Evolutionary conservation across 192 early-diverging fungal species (phyloP).

Genomic region (Coemansia nantahalensis): DNA sequence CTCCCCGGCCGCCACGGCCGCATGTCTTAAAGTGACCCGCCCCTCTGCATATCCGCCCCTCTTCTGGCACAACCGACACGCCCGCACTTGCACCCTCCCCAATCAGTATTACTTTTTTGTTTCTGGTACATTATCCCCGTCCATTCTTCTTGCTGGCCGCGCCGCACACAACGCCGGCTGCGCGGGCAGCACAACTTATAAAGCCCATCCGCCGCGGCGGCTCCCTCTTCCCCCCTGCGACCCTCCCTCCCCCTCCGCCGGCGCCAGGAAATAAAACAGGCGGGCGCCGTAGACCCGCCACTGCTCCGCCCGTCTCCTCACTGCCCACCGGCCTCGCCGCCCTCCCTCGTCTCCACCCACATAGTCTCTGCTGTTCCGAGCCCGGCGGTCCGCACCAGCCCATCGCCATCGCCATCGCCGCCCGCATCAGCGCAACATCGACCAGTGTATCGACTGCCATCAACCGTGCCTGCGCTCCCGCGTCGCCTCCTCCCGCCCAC

Average conservation of each 20-base stretch:
- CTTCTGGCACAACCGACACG: constrained; percentile 16
- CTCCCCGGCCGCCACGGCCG: constrained; percentile 9
- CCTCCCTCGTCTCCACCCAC: background rate
- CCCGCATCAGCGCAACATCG: no score
- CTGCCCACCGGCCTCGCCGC: background rate
- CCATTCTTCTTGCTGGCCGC: constrained; percentile 22
- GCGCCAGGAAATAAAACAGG: constrained; percentile 9
- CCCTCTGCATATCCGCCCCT: constrained; percentile 9
- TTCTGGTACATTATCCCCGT: constrained; percentile 29
- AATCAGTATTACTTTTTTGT: constrained; percentile 38
- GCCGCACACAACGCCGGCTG: constrained; percentile 9
- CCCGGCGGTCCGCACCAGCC: background rate
- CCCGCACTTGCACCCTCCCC: constrained; percentile 13
- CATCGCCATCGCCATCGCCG: background rate
- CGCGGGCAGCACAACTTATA: constrained; percentile 14
- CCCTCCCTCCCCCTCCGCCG: constrained; percentile 14
- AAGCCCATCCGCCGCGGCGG: constrained; percentile 22
- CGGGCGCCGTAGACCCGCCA: background rate
- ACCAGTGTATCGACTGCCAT: no score
- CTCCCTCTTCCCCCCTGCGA: constrained; percentile 13
- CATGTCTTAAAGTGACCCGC: constrained; percentile 15
- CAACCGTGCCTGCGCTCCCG: no score
- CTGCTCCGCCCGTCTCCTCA: constrained; percentile 1
- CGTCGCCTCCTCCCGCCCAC: no score
- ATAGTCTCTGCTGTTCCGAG: background rate